Evolutionary conservation across 306 rosid species (phyloP).

Genomic region (Comarum palustre): DNA sequence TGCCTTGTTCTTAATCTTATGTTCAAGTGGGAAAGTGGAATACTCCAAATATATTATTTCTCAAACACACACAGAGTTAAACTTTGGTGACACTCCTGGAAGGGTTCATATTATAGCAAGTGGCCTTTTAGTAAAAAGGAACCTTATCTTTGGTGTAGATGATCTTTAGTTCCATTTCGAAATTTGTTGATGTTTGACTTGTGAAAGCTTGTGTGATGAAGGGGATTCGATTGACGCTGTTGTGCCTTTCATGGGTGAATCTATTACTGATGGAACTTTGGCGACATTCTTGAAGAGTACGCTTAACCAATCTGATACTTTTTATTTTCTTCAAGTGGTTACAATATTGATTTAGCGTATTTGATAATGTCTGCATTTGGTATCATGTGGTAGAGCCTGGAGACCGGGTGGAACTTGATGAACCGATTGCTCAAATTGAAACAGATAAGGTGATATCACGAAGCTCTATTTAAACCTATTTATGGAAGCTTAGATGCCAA

Average conservation of each 20-base stretch:
- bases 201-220: conserved; percentile 33
- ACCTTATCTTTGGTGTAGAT: background rate
- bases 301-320: conserved; percentile 13
- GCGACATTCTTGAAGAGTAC: conserved; percentile 77
- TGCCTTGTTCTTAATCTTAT: background rate
- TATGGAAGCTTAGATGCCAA: conserved; percentile 19
- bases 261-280: conserved; percentile 72
- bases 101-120: background rate
- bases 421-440: conserved; percentile 81
- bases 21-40: background rate
- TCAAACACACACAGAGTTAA: background rate
- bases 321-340: background rate
- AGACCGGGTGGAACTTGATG: conserved; percentile 68
- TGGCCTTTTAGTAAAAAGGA: background rate
- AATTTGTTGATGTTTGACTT: conserved; percentile 16
- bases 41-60: background rate
- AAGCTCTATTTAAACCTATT: conserved; percentile 21
- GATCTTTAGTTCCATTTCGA: background rate
- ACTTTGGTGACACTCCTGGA: background rate
- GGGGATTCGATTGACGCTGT: conserved; percentile 69
- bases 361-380: conserved; percentile 26
- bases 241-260: conserved; percentile 80
- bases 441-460: conserved; percentile 64
- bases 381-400: conserved; percentile 58
- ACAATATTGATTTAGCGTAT: background rate